Base-by-base conservation (phyloP, 192 early-diverging fungal species). In the Tieghemiomyces parasiticus region DNA sequence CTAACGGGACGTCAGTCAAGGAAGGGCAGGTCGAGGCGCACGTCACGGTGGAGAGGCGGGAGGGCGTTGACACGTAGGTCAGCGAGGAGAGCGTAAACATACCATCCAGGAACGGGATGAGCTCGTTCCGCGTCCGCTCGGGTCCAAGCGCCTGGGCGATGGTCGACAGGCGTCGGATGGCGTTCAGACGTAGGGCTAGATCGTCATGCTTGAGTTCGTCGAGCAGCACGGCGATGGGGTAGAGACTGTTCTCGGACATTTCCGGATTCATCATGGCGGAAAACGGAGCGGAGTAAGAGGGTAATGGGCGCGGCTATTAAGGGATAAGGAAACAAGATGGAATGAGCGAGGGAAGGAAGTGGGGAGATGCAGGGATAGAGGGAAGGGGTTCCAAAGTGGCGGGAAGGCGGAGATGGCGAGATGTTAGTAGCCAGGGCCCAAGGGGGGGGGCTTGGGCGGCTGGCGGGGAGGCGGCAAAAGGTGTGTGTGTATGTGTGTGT, bases 51-150 rank as follows among this genome's bases (percentile, higher is more conserved):
- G 48, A 34, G 54, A 59, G 48, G 55, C 12, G 46, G 30, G 51
- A 26, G n/a, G n/a, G n/a, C n/a, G 62, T 33, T n/a, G 19, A n/a
- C n/a, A n/a, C n/a, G n/a, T n/a, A n/a, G n/a, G n/a, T n/a, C n/a
- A n/a, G n/a, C n/a, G n/a, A n/a, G 22, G 58, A 71, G 35, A 58
- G 47, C 33, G 32, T 14, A 44, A 35, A 53, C 63, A 63, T 72
- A 94, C 91, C 90, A 77, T 97, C 94, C 46, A 99, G 77, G 67
- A 99, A 99, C 24, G 94, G 94, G 72, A 99, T 84, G 31, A 99
- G 84, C 75, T 99, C 96, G 34, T 86, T 84, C 32, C 96, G 78
- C 35, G 96, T 90, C 52, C 96, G 83, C 71, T 97, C 90, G 48
- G 84, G 84, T 32, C 96, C 96, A 35, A 99, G 80, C 20, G 96